Base-by-base conservation (phyloP, 179 eudicot species). In the Camellia oleifera region DNA sequence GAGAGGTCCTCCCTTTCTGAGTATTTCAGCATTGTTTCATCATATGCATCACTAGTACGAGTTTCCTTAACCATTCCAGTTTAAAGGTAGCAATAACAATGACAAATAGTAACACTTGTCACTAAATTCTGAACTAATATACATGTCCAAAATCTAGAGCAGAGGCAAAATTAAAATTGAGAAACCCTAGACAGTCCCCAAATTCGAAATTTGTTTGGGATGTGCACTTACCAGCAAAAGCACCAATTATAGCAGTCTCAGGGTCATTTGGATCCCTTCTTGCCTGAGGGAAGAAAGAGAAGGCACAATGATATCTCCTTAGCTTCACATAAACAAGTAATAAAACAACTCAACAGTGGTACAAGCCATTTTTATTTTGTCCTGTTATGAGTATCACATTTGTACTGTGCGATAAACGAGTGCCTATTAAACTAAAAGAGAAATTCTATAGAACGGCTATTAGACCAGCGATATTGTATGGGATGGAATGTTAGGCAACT, bases 241-340 rank as follows among this genome's bases (percentile, higher is more conserved):
- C 98, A 77, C 99, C 98, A 48, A 95, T 91, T 48, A 91, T 54
- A 77, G 97, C 98, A 85, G 90, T 95, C 80, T 95, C 99, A 81
- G 95, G 93, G 85, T 91, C 98, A 74, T 92, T 90, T 72, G 91
- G 79, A 70, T 95, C 95, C 83, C 98, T 92, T 76, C 67, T 88
- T 77, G 98, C 99, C 98, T 95, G 97, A 79, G 70, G 66, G 74
- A 63, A 17, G 71, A 56, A 69, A 52, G 18, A 54, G 13, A 74
- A 65, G 4, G n/a, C 69, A 68, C 40, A 53, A 71, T 81, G 46
- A 74, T 75, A 46, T 20, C 53, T 42, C 46, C 74, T 45, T 56
- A 52, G 66, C 73, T 45, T 75, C 79, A 14, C n/a, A 14, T 17
- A 75, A 44, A 67, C 26, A 46, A 64, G 54, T 3, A 74, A 26